These are phyloP conservation scores for Lactifluus pinguis DNA, from an alignment of 768 basidiomycete genomes.

Conservation along the genomic window DNA sequence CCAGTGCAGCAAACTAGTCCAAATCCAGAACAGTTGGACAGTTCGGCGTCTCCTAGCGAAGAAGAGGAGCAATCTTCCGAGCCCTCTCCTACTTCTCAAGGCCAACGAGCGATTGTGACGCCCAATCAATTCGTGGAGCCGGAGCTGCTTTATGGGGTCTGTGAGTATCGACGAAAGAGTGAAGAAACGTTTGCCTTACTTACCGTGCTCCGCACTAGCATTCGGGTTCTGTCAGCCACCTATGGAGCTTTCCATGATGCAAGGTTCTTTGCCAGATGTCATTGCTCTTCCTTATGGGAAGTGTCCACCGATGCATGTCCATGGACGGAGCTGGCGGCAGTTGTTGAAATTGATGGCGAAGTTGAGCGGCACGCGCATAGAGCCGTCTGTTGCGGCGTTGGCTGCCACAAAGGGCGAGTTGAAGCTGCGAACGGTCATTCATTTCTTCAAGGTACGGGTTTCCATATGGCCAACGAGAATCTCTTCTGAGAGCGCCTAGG, in stretches of 20 bases:
- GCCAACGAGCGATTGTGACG: neutral
- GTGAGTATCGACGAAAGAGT: neutral
- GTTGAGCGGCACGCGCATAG: slow-evolving; percentile 57
- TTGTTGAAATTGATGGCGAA: slow-evolving; percentile 68
- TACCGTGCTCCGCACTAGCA: slow-evolving; percentile 32
- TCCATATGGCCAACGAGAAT: neutral
- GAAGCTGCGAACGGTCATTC: slow-evolving; percentile 63
- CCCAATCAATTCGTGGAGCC: slow-evolving; percentile 39
- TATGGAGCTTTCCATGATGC: slow-evolving; percentile 44
- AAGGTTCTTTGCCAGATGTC: slow-evolving; percentile 54
- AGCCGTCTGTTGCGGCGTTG: slow-evolving; percentile 61
- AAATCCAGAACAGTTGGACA: neutral
- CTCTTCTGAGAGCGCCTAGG: slow-evolving; percentile 30
- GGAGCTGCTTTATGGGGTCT: slow-evolving; percentile 42
- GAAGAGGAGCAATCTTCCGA: slow-evolving; percentile 5
- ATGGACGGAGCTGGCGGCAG: slow-evolving; percentile 66
- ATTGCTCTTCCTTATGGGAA: slow-evolving; percentile 66
- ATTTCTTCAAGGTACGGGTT: slow-evolving; percentile 58
- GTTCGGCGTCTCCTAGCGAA: neutral
- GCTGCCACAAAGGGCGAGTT: slow-evolving; percentile 46
- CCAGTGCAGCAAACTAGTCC: slow-evolving; percentile 3
- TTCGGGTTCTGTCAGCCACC: slow-evolving; percentile 56
- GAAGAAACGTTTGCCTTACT: neutral
- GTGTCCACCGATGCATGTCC: slow-evolving; percentile 60
- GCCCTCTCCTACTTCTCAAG: neutral